These are phyloP conservation scores for Boletus rubroflammeus DNA, from an alignment of 768 basidiomycete genomes.

Conservation along the genomic window DNA sequence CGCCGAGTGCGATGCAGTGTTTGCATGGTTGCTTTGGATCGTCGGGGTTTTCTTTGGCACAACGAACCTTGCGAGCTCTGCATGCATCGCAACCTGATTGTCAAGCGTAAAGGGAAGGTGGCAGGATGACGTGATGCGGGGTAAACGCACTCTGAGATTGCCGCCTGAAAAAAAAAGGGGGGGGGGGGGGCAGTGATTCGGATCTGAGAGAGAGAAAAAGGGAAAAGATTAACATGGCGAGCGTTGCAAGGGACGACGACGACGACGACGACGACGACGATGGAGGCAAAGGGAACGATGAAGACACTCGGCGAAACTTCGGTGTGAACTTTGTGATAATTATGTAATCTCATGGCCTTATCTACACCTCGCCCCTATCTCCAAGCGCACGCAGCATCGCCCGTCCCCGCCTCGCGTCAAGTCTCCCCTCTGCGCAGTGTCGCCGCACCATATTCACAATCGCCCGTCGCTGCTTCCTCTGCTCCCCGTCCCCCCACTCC, in stretches of 20 bases:
- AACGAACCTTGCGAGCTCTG: conserved; percentile 82
- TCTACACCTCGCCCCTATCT: conserved; percentile 10
- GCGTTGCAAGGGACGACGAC: not conserved
- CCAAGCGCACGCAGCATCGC: conserved; percentile 22
- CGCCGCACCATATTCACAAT: conserved; percentile 38
- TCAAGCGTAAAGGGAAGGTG: conserved; percentile 23
- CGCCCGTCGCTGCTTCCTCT: conserved; percentile 38
- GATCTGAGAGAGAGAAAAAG: conserved; percentile 24
- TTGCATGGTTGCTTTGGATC: conserved; percentile 80
- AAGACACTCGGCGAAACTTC: conserved; percentile 52
- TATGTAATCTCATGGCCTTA: conserved; percentile 8
- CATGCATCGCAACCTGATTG: conserved; percentile 78
- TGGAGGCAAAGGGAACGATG: too few species aligned
- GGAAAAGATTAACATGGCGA: conserved; percentile 38
- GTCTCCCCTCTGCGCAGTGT: conserved; percentile 24
- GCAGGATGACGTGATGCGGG: conserved; percentile 24
- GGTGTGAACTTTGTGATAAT: too few species aligned
- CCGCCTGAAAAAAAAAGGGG: conserved; percentile 48
- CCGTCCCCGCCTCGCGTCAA: conserved; percentile 19
- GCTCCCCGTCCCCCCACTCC: conserved; percentile 48
- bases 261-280: too few species aligned
- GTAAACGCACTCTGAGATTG: conserved; percentile 73
- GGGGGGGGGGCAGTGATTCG: conserved; percentile 30
- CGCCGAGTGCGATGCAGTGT: conserved; percentile 77
- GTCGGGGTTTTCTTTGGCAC: conserved; percentile 74